Base-by-base conservation (phyloP, 108 stramenopile genomes). In the Fistulifera pelliculosa region DNA sequence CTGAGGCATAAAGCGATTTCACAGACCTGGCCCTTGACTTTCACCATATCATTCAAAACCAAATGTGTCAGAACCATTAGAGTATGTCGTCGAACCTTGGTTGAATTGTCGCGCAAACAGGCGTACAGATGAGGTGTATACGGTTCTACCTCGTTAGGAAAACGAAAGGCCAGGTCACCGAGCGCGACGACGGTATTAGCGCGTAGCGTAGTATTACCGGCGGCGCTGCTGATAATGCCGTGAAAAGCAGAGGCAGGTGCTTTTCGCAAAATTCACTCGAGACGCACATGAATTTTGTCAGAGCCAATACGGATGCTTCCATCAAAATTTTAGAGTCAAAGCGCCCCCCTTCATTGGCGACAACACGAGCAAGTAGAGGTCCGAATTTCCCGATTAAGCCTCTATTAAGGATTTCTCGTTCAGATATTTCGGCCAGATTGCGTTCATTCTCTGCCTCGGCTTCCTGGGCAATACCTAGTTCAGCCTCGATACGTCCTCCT, bases 31-130 rank as follows among this genome's bases (percentile, higher is more conserved):
- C 94, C 93, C 65, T 93, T 90, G 45, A 97, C 95, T 73, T 98
- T 98, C 27, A 99, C 93, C 96, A 99, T 99, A 56, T 99, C 96
- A 70, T 98, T 98, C 43, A 98, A 71, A 56, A 98, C 92, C 40
- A 99, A 62, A 54, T 98, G 97, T 6, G 97, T 96, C 28, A 99
- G 74, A 17, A 96, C 95, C 93, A 96, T 76, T 62, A 99, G 76
- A 22, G 95, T 85, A 64, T 96, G 93, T 6, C 88, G 62, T 10
- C 97, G 89, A 11, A 98, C 98, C 49, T 83, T 78, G 10, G 68
- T 86, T 6, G 87, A 79, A 12, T 64, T 26, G 70, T 98, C 97
- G n/a, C 94, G 84, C 38, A 99, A 87, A 27, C 91, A 76, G n/a
- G 87, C 77, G 66, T 99, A 98, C 38, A 99, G 64, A 25, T 74